Base-by-base conservation (phyloP, 2,329 filamentous ascomycete genomes). In the Penicillium sp. region DNA sequence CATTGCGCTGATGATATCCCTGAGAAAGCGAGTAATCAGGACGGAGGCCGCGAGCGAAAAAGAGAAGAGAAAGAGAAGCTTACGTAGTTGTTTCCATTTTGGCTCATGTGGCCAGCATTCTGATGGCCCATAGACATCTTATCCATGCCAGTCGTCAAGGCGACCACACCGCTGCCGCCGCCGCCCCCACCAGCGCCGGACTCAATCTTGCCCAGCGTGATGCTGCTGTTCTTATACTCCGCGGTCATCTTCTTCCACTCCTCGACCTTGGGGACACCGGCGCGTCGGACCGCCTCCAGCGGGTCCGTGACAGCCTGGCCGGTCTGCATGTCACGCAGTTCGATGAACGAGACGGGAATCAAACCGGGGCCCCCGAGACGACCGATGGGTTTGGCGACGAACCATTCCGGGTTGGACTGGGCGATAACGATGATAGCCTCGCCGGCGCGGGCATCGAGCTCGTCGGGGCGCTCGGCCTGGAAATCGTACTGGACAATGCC, bases 191-290 rank as follows among this genome's bases (percentile, higher is more conserved):
- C 26, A 3, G 37, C 28, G 2, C 33, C 26, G 17, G 53, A 45
- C 36, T 91, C 87, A 53, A 94, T 91, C 68, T 91, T 94, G 53
- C 93, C 93, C 28, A 98, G 73, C 0, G 90, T 91, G 62, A 98
- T 97, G 69, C 93, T 97, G 65, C 90, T 95, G 64, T 97, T 96
- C 74, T 98, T 98, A 71, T 98, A 98, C 50, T 96, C 91, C 40
- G 91, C 91, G 0, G 93, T 90, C 88, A 96, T 96, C 71, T 94
- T 94, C 74, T 98, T 98, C 93, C 93, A 98, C 59, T 98, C 93
- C 62, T 98, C 93, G 3, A 98, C 93, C 58, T 84, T 85, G 9
- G 93, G 93, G 6, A 98, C 90, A 14, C 91, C 90, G 2, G 93
- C 93, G 54, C 84, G 83, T 56, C 81, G 80, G 40, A 98, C 87